Evolutionary conservation across 805 yeast genomes (phyloP).

Genomic region (Kluyveromyces wickerhamii): DNA sequence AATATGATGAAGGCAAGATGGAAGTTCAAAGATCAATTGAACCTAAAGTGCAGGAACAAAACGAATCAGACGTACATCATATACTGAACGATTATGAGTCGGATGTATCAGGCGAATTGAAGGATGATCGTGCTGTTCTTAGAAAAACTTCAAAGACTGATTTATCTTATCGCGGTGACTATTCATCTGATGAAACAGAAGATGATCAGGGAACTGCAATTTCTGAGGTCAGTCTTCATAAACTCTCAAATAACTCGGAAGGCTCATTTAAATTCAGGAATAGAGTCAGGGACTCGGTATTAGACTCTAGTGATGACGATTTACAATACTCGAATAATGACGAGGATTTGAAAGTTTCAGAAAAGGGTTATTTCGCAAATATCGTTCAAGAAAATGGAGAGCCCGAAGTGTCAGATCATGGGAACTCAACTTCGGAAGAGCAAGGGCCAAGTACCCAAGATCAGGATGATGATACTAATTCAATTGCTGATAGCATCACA

Average conservation of each 20-base stretch:
- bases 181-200: slow-evolving; percentile 7
- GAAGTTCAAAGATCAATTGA: slow-evolving; percentile 1
- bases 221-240: background rate
- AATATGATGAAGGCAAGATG: background rate
- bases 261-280: slow-evolving; percentile 10
- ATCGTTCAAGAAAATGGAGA: slow-evolving; percentile 14
- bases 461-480: slow-evolving; percentile 5
- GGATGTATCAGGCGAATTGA: background rate
- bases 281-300: slow-evolving; percentile 12
- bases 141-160: slow-evolving; percentile 8
- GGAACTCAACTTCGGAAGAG: slow-evolving; percentile 3
- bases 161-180: slow-evolving; percentile 5
- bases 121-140: slow-evolving; percentile 1
- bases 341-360: slow-evolving; percentile 15
- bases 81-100: background rate
- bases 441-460: background rate
- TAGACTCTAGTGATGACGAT: slow-evolving; percentile 15
- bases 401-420: background rate
- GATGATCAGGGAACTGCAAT: background rate
- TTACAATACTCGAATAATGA: slow-evolving; percentile 8
- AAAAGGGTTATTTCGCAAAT: slow-evolving; percentile 22
- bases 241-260: slow-evolving; percentile 6
- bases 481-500: background rate
- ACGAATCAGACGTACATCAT: background rate
- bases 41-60: background rate